These are phyloP conservation scores for Chlorencoelia australis DNA, from an alignment of 2,329 filamentous ascomycete species.

Conservation along the genomic window DNA sequence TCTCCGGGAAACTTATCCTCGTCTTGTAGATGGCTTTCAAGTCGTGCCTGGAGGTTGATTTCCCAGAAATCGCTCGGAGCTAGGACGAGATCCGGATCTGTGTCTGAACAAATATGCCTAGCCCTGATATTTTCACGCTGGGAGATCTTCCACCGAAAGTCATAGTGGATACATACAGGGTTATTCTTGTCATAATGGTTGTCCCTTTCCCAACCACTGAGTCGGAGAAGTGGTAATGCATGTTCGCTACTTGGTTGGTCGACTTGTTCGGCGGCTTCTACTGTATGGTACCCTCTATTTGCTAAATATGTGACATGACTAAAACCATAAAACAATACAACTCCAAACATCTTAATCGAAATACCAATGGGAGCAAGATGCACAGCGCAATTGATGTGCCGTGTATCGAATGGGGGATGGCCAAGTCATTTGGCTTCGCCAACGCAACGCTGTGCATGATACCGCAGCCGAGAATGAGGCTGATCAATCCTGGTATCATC, in stretches of 20 bases:
- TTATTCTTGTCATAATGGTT: slow-evolving; percentile 14
- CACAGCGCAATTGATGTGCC: too few species aligned
- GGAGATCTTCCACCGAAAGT: slow-evolving; percentile 19
- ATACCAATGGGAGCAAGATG: too few species aligned
- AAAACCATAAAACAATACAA: too few species aligned
- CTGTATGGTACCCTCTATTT: too few species aligned
- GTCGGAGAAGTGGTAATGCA: slow-evolving; percentile 13
- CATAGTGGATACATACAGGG: slow-evolving; percentile 15
- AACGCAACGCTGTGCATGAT: too few species aligned
- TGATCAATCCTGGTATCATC: slow-evolving; percentile 2
- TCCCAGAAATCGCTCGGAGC: slow-evolving; percentile 20
- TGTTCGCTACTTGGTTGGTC: slow-evolving; percentile 10
- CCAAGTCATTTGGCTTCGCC: too few species aligned
- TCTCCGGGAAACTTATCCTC: slow-evolving; percentile 11
- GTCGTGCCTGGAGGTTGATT: slow-evolving; percentile 9
- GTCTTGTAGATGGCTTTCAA: slow-evolving; percentile 8
- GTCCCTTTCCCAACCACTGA: slow-evolving; percentile 11
- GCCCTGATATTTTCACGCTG: slow-evolving; percentile 17
- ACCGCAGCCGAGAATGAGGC: slow-evolving; percentile 6
- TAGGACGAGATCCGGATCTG: slow-evolving; percentile 17
- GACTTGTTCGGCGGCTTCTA: slow-evolving; percentile 6
- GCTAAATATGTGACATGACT: too few species aligned
- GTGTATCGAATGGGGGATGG: too few species aligned
- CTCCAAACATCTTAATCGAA: too few species aligned
- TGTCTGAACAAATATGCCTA: slow-evolving; percentile 14